These are phyloP conservation scores for Fusarium marasasianum DNA, from an alignment of 2,329 filamentous ascomycete species.

Conservation along the genomic window DNA sequence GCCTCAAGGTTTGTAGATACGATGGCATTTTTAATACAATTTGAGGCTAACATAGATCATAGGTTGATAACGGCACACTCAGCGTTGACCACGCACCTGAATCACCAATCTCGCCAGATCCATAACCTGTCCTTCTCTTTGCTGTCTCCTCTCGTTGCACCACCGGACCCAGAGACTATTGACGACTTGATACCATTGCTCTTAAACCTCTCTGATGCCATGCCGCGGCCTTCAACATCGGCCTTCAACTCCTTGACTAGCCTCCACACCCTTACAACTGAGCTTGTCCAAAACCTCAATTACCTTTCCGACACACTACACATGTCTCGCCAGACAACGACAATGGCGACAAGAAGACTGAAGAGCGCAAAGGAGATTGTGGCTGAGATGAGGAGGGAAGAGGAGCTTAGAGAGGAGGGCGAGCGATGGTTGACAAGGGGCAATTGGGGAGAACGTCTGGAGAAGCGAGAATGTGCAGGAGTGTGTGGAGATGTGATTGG, in stretches of 20 bases:
- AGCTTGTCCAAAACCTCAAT: conserved; percentile 82
- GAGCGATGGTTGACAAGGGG: conserved; percentile 82
- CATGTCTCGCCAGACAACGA: conserved; percentile 90
- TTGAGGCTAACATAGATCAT: conserved; percentile 26
- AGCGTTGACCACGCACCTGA: conserved; percentile 77
- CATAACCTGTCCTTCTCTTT: conserved; percentile 77
- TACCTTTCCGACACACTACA: conserved; percentile 91
- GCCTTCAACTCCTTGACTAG: conserved; percentile 73
- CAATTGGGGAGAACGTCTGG: conserved; percentile 82
- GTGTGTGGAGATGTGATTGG: conserved; percentile 89
- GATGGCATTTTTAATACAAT: background rate
- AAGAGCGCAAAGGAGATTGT: conserved; percentile 86
- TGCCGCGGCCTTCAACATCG: conserved; percentile 71
- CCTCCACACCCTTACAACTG: conserved; percentile 75
- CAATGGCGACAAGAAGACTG: conserved; percentile 80
- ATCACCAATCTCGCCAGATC: conserved; percentile 78
- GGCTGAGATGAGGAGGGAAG: conserved; percentile 83
- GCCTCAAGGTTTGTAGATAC: conserved; percentile 68
- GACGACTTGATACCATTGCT: conserved; percentile 76
- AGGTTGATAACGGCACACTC: conserved; percentile 81
- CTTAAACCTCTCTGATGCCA: conserved; percentile 68
- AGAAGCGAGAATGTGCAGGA: conserved; percentile 80
- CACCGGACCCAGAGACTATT: conserved; percentile 71
- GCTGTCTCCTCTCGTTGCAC: conserved; percentile 72
- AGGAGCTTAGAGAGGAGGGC: conserved; percentile 83